Percentiles rank a stretch among this genome's conserved stretches.
Evolutionary conservation across 192 early-diverging fungal species (phyloP).

Genomic region (Coemansia sp.): DNA sequence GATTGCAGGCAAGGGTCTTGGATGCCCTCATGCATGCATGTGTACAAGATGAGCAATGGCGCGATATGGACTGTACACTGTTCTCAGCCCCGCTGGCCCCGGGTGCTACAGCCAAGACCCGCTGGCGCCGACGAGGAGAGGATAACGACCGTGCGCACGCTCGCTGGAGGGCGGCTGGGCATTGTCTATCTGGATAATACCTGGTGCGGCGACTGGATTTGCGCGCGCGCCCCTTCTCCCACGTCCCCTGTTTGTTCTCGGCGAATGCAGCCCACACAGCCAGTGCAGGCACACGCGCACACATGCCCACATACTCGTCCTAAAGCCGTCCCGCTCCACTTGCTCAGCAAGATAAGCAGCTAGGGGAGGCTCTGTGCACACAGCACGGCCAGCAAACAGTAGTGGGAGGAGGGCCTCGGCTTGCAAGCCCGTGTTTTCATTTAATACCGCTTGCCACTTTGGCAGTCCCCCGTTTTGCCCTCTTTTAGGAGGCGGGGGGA

Average conservation of each 20-base stretch:
- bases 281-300: slow-evolving; percentile 6
- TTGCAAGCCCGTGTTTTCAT: neutral
- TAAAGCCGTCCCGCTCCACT: neutral
- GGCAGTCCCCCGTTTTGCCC: slow-evolving; percentile 2
- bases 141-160: slow-evolving; percentile 1
- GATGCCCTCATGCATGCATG: slow-evolving; percentile 3
- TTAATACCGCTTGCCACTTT: neutral
- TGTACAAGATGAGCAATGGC: neutral
- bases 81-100: neutral
- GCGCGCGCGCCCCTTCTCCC: slow-evolving; percentile 10
- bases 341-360: neutral
- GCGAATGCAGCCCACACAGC: slow-evolving; percentile 7
- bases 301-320: slow-evolving; percentile 1
- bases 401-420: slow-evolving; percentile 6
- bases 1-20: slow-evolving; percentile 1
- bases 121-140: neutral
- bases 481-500: slow-evolving; percentile 5
- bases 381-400: neutral
- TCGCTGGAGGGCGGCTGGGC: neutral
- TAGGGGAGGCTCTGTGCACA: neutral
- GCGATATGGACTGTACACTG: neutral
- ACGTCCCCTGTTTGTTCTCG: slow-evolving; percentile 8
- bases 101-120: neutral
- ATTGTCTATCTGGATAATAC: slow-evolving; percentile 5
- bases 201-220: slow-evolving; percentile 6